A percentile compares a stretch with the other conserved stretches of the same genome.
These are phyloP conservation scores for Epichloe hybrida DNA, from an alignment of 2,329 filamentous ascomycete genomes.

Conservation along the genomic window DNA sequence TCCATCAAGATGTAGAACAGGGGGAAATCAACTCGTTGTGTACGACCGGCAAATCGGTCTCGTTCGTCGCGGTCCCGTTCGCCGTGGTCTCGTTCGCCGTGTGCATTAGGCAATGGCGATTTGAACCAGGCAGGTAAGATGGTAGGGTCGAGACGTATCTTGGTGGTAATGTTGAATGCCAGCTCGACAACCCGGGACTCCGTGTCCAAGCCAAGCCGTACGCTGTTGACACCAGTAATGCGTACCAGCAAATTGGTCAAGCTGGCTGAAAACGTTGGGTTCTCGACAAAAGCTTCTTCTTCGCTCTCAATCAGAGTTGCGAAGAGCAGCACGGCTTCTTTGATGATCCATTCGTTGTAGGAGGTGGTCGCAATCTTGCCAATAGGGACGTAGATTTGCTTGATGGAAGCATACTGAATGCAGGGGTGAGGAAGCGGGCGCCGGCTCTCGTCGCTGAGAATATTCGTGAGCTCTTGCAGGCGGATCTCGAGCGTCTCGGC, in stretches of 20 bases:
- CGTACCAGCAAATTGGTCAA: slow-evolving; percentile 75
- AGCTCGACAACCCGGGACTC: slow-evolving; percentile 85
- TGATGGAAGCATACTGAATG: slow-evolving; percentile 70
- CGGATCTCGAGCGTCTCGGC: slow-evolving; percentile 49
- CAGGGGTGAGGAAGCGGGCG: slow-evolving; percentile 84
- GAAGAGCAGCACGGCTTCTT: slow-evolving; percentile 74
- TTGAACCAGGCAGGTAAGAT: slow-evolving; percentile 90
- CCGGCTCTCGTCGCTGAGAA: slow-evolving; percentile 80
- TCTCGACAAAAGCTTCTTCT: slow-evolving; percentile 88
- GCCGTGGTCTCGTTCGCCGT: slow-evolving; percentile 20
- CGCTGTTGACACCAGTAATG: slow-evolving; percentile 60
- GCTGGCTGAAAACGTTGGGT: slow-evolving; percentile 69
- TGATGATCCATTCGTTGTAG: slow-evolving; percentile 74
- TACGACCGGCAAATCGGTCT: slow-evolving; percentile 70
- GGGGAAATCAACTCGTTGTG: slow-evolving; percentile 79
- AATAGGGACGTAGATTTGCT: slow-evolving; percentile 80
- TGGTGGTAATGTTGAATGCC: slow-evolving; percentile 90
- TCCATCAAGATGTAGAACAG: slow-evolving; percentile 92
- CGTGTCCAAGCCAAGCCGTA: slow-evolving; percentile 63
- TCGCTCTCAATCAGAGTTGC: slow-evolving; percentile 90
- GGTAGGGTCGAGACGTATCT: slow-evolving; percentile 78
- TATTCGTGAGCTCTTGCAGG: slow-evolving; percentile 50
- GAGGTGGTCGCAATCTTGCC: slow-evolving; percentile 79
- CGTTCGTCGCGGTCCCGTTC: slow-evolving; percentile 44
- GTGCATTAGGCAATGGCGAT: slow-evolving; percentile 24